Base-by-base conservation (phyloP, 768 basidiomycete genomes). In the Trametes cubensis region DNA sequence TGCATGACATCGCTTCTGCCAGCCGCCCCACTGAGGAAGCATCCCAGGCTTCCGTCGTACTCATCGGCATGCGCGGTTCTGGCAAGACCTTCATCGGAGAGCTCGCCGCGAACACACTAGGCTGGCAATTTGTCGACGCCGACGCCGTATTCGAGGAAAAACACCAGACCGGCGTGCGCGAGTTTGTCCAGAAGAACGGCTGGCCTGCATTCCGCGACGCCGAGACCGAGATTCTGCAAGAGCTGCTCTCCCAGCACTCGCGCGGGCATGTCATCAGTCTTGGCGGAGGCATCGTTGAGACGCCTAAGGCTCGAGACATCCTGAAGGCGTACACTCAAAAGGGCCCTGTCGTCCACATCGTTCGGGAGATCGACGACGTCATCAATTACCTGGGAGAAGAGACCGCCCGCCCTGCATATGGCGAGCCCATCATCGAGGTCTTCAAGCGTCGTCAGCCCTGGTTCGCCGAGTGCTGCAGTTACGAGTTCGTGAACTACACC, bases 61-160 rank as follows among this genome's bases (percentile, higher is more conserved):
- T 97, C 63, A 87, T 94, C 64, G 95, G 97, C 26, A 98, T 99
- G 97, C 90, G 96, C 18, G 97, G 97, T 13, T 90, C 94, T 0
- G 97, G 97, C 30, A 98, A 99, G 78, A 93, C 92, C 1, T 89
- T 87, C 75, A 83, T 98, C 61, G 94, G 95, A 17, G 78, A 82
- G 56, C 78, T 95, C 34, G 95, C 92, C 17, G 88, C 92, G 0
- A 73, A 80, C 8, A 78, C 86, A 2, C 82, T 98, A 14, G 83
- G 83, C 2, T 89, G 94, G 81, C 79, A 83, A 0, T 81, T 88
- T 68, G 75, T 95, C 68, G 97, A 99, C 67, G 95, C 95, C 41
- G 97, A 99, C 68, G 77, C 75, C 10, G 85, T 83, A 70, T 94
- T 98, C 70, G 85, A 83, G 63, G 77, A 80, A 44, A 82, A 88